Evolutionary conservation across 345 rosid genomes (phyloP), one percentile per base, ranked within the genome.

Genomic region (Xanthoceras sorbifolium): DNA sequence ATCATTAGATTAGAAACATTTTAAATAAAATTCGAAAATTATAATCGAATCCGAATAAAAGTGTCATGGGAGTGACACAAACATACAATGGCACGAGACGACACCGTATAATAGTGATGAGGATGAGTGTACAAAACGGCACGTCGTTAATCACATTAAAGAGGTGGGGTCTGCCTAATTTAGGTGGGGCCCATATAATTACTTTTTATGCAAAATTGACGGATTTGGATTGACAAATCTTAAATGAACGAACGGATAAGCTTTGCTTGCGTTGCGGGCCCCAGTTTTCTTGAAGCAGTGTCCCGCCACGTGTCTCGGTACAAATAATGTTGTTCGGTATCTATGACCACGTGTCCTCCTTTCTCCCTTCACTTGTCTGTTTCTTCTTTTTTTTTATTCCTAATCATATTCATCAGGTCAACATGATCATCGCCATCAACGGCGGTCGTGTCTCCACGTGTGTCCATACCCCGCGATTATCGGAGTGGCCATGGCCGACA

Each of bases 371-470:
- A 15, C 22, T 1, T 42, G 14, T 42, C 46, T 9, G 2, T 42
- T 3, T 42, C 46, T 42, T 4, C 4, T 4, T 5, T 72, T 42
- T 4, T 32, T 4, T 5, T 72, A 32, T 55, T 5, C 6, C 0
- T 4, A 15, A 63, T 17, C 3, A 57, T 20, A 4, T 0, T 0
- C n/a, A 2, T 2, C 3, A 25, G 32, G 78, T 77, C 84, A 67
- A 68, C 77, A 67, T 3, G 0, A 20, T 2, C 12, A n/a, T 65
- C 77, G 67, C 42, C 60, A 57, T 76, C 73, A 6, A 60, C 71
- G 80, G 72, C 67, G 25, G 14, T 1, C 14, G 5, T 28, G 20
- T 18, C 42, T 57, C 80, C 83, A 81, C 72, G 71, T 77, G 73
- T 11, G 20, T 2, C 3, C 36, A 17, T 0, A 50, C 9, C 48